A percentile compares a stretch with the other conserved stretches of the same genome.
Conservation (phyloP, 306 rosid genomes). For the Cucumis melo region DNA sequence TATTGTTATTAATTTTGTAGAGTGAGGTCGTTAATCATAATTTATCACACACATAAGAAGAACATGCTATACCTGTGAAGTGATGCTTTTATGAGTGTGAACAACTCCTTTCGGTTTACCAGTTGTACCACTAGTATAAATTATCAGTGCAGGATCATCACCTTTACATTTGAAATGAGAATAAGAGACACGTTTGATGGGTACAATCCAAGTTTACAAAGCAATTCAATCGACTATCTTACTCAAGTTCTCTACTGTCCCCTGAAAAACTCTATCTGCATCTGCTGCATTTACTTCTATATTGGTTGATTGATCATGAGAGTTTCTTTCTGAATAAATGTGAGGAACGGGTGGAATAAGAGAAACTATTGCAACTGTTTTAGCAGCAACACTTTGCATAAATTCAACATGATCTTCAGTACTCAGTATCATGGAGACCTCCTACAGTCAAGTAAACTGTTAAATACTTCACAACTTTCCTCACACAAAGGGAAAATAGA, state of each 20-base stretch:
- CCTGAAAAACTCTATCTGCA: conserved; percentile 21
- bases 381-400: conserved; percentile 63
- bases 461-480: not conserved
- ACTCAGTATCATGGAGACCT: conserved; percentile 63
- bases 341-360: conserved; percentile 57
- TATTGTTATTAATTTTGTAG: not conserved
- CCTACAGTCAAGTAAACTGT: conserved; percentile 36
- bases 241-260: conserved; percentile 31
- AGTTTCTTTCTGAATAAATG: conserved; percentile 23
- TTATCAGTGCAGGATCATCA: conserved; percentile 79
- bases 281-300: conserved; percentile 25
- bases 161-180: conserved; percentile 30
- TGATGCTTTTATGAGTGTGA: conserved; percentile 76
- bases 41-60: not conserved
- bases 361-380: conserved; percentile 50
- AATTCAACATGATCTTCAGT: conserved; percentile 68
- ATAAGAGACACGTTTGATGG: not conserved
- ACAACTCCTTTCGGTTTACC: conserved; percentile 98
- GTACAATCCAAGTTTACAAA: not conserved
- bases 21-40: not conserved
- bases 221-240: conserved; percentile 16
- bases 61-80: conserved; percentile 48
- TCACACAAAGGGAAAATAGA: not conserved
- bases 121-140: conserved; percentile 93
- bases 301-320: conserved; percentile 23